Conservation (phyloP, 2,329 filamentous ascomycete genomes). For the Arthrinium puccinioides region DNA sequence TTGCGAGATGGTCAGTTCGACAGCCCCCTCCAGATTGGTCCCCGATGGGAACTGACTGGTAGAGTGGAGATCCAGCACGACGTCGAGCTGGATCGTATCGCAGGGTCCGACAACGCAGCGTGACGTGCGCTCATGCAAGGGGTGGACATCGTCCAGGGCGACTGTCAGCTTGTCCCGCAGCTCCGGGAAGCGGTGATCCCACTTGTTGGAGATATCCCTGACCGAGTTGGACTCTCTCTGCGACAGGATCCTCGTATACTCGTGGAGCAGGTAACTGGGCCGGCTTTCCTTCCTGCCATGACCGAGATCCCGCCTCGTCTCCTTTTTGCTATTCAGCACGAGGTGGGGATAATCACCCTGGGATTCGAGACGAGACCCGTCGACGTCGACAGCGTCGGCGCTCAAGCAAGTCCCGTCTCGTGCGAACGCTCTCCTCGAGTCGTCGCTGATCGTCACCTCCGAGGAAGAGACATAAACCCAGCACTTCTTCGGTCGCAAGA, state of each 20-base stretch:
- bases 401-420: constrained; percentile 7
- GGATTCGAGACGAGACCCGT: constrained; percentile 16
- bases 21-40: constrained; percentile 52
- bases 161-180: constrained; percentile 45
- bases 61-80: constrained; percentile 51
- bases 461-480: constrained; percentile 52
- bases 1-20: constrained; percentile 51
- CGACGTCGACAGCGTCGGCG: constrained; percentile 17
- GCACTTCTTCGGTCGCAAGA: constrained; percentile 49
- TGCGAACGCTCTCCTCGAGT: constrained; percentile 4
- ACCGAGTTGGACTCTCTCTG: constrained; percentile 50
- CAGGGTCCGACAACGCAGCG: constrained; percentile 34
- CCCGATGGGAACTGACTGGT: constrained; percentile 49
- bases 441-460: constrained; percentile 40
- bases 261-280: constrained; percentile 43
- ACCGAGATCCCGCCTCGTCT: constrained; percentile 36
- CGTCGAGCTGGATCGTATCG: constrained; percentile 55
- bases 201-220: constrained; percentile 44
- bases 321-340: constrained; percentile 45
- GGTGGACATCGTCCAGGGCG: constrained; percentile 36
- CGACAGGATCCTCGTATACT: constrained; percentile 48
- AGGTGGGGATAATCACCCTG: constrained; percentile 45
- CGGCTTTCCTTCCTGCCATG: constrained; percentile 35
- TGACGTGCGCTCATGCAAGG: constrained; percentile 22
- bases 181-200: constrained; percentile 51